These are phyloP conservation scores for Hanseniaspora thailandica DNA, from an alignment of 805 yeast genomes.

Conservation along the genomic window DNA sequence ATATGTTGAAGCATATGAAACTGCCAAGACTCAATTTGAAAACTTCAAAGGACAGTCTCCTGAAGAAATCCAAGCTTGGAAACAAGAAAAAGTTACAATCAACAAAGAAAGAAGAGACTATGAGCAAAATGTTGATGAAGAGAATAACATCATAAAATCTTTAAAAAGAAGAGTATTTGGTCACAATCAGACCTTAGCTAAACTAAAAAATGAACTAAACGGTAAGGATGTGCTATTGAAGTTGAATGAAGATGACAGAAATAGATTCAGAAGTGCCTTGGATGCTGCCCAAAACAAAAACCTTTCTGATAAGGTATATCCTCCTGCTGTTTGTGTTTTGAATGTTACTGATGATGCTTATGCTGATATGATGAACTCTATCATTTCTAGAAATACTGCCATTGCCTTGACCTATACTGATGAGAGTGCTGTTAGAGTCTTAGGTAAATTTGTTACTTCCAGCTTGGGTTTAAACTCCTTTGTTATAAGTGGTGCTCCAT, in stretches of 20 bases:
- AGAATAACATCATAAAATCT: background rate
- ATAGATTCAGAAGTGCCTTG: slow-evolving; percentile 19
- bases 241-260: slow-evolving; percentile 5
- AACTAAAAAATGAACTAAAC: background rate
- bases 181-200: background rate
- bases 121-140: background rate
- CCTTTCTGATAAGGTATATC: slow-evolving; percentile 39
- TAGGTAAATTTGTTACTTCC: slow-evolving; percentile 36
- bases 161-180: background rate
- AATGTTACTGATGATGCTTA: slow-evolving; percentile 38
- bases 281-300: slow-evolving; percentile 23
- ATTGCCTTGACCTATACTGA: slow-evolving; percentile 53
- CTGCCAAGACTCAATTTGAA: slow-evolving; percentile 1
- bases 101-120: background rate
- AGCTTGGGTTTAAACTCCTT: slow-evolving; percentile 46
- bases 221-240: slow-evolving; percentile 6
- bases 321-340: slow-evolving; percentile 64
- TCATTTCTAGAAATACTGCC: slow-evolving; percentile 42
- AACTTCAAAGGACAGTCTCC: background rate
- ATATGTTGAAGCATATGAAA: background rate
- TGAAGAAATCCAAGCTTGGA: background rate
- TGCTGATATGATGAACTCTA: slow-evolving; percentile 47
- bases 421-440: slow-evolving; percentile 37
- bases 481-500: slow-evolving; percentile 28
- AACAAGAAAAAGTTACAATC: background rate